Conservation (phyloP, 345 rosid species). For the Psidium guajava region DNA sequence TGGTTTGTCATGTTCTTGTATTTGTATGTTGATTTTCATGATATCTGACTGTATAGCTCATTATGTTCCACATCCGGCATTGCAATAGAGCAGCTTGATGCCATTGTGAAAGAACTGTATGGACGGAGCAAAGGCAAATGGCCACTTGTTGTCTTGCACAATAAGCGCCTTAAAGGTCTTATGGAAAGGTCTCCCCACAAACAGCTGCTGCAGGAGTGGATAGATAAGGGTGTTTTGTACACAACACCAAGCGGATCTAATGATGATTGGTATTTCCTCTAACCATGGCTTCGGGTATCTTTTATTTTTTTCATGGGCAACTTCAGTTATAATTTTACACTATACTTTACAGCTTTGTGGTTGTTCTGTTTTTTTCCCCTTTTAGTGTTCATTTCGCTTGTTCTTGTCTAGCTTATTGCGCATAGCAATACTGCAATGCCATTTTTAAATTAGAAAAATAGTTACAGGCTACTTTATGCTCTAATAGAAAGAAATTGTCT, state of each 20-base stretch:
- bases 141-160: constrained; percentile 75
- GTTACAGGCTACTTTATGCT: background rate
- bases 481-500: background rate
- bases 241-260: constrained; percentile 82
- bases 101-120: constrained; percentile 56
- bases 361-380: background rate
- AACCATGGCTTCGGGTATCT: background rate
- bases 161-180: constrained; percentile 54
- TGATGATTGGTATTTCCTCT: constrained; percentile 61
- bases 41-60: background rate
- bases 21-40: background rate
- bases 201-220: constrained; percentile 61
- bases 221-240: constrained; percentile 42
- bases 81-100: constrained; percentile 76
- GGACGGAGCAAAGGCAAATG: constrained; percentile 39
- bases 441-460: background rate
- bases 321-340: background rate
- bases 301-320: background rate
- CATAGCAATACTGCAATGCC: background rate
- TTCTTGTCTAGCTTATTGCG: background rate
- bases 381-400: background rate
- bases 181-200: constrained; percentile 39
- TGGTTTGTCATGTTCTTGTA: background rate
- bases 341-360: background rate
- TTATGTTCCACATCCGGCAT: constrained; percentile 1